These are phyloP conservation scores for Santalum album DNA, from an alignment of 164 flowering plant species.

Conservation along the genomic window DNA sequence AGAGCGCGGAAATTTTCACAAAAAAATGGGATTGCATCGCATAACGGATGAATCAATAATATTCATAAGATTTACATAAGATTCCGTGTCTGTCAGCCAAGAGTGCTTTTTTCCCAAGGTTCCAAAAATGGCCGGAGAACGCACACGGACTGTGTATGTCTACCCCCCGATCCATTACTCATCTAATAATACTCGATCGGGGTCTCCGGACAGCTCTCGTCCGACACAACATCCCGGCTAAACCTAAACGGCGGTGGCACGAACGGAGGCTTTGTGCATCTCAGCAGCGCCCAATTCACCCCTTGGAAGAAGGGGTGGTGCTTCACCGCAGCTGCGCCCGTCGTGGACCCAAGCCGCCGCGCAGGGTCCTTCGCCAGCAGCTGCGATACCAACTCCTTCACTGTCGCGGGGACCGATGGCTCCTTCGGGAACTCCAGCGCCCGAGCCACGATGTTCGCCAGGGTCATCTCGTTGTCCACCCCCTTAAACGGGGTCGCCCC, in stretches of 20 bases:
- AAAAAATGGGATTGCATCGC: too few relatives aligned
- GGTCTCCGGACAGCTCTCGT: slow-evolving; percentile 37
- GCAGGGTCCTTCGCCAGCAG: slow-evolving; percentile 60
- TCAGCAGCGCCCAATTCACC: slow-evolving; percentile 84
- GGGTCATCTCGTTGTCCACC: slow-evolving; percentile 56
- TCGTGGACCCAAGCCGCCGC: slow-evolving; percentile 59
- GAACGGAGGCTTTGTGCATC: slow-evolving; percentile 64
- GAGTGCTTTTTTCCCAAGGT: too few relatives aligned
- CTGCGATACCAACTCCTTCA: slow-evolving; percentile 52
- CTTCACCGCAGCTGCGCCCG: slow-evolving; percentile 72
- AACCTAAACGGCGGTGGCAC: slow-evolving; percentile 37
- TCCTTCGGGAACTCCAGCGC: slow-evolving; percentile 78
- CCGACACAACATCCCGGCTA: slow-evolving; percentile 21
- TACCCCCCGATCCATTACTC: too few relatives aligned
- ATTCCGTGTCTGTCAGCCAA: too few relatives aligned
- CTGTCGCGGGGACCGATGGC: slow-evolving; percentile 32
- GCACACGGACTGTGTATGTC: too few relatives aligned
- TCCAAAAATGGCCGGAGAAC: too few relatives aligned
- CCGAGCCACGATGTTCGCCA: slow-evolving; percentile 76
- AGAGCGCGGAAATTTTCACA: too few relatives aligned
- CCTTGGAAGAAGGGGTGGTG: slow-evolving; percentile 73
- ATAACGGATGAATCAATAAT: too few relatives aligned
- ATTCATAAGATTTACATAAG: too few relatives aligned
- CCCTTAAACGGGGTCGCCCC: slow-evolving; percentile 82
- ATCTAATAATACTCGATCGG: slow-evolving; percentile 62